A percentile compares a stretch with the other conserved stretches of the same genome.
Evolutionary conservation across 306 rosid genomes (phyloP).

Genomic region (Cyamopsis tetragonoloba): DNA sequence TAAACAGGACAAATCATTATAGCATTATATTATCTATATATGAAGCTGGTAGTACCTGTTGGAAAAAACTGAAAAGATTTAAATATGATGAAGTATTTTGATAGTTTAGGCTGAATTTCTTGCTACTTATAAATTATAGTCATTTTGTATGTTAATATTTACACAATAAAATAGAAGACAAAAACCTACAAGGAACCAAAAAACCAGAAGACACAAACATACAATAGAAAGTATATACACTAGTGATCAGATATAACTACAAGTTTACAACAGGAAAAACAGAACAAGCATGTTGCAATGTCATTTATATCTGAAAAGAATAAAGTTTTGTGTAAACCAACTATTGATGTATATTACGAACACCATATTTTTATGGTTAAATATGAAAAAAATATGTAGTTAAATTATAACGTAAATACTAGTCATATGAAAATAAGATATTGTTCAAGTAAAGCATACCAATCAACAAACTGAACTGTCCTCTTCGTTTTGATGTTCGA

Average conservation of each 20-base stretch:
- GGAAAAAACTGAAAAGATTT: no score
- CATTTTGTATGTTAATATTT: background rate
- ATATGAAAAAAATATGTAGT: no score
- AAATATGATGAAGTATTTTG: background rate
- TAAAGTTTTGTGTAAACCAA: no score
- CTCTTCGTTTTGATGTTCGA: slow-evolving; percentile 65
- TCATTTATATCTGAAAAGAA: background rate
- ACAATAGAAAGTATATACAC: background rate
- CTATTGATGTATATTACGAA: no score
- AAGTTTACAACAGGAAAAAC: background rate
- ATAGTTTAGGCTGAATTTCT: background rate
- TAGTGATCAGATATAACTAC: background rate
- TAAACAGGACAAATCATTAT: no score
- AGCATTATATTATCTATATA: no score
- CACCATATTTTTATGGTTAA: no score
- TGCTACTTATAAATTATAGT: background rate
- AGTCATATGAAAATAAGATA: no score
- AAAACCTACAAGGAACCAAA: background rate
- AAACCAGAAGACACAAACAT: no score
- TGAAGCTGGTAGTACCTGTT: no score
- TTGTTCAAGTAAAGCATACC: no score
- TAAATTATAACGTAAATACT: no score
- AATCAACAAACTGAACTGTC: slow-evolving; percentile 71
- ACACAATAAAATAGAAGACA: background rate
- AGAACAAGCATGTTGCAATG: background rate